Conservation (phyloP, 163 green algal species). For the Scenedesmus sp. region DNA sequence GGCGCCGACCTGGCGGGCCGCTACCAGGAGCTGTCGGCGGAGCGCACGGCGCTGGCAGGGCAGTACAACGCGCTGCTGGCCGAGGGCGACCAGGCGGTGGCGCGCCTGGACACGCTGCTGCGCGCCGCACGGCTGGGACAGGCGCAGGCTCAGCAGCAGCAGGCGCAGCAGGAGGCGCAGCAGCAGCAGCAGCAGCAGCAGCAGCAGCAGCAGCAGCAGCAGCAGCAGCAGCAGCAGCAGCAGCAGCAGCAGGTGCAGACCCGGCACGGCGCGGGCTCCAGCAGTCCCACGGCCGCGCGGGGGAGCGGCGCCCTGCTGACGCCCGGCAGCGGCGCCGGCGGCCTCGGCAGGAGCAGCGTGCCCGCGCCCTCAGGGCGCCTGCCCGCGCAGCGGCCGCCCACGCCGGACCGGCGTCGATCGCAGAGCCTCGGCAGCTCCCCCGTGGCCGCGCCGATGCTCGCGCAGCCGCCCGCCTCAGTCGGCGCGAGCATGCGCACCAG, state of each 20-base stretch:
- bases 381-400: conserved; percentile 18
- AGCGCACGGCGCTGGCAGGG: neutral
- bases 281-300: neutral
- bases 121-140: neutral
- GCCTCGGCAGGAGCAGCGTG: neutral
- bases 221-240: neutral
- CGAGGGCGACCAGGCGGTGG: conserved; percentile 2
- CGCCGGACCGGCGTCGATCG: conserved; percentile 33
- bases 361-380: conserved; percentile 15
- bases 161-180: neutral
- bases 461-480: too few relatives aligned
- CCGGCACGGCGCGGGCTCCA: too few relatives aligned
- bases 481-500: too few relatives aligned
- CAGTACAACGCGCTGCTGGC: conserved; percentile 11
- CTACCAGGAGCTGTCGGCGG: conserved; percentile 11
- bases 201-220: conserved; percentile 1
- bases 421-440: conserved; percentile 32
- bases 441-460: too few relatives aligned
- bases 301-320: neutral
- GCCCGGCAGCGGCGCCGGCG: neutral
- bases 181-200: conserved; percentile 31
- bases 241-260: neutral
- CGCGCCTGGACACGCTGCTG: neutral
- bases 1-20: neutral
- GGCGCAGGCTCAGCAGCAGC: conserved; percentile 17